phyloP scores from a whole-genome alignment of 768 basidiomycete genomes.

The Chalciporus chontae region DNA sequence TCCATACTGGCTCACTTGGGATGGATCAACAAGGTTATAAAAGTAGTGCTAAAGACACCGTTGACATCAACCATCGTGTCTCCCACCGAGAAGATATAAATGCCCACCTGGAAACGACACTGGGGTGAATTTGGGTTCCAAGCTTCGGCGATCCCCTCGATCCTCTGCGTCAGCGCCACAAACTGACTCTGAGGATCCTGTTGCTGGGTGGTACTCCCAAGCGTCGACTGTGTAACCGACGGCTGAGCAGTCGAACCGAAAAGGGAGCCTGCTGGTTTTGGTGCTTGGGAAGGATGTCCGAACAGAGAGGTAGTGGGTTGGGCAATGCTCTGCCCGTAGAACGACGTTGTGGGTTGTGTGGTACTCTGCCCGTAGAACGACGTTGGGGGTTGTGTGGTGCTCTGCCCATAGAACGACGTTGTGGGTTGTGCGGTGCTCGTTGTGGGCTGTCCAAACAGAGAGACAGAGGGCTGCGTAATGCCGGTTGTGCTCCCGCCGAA shows the following conservation, averaged over 20 bases:
- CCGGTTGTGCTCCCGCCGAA: neutral
- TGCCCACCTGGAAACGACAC: conserved; percentile 74
- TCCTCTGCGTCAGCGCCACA: conserved; percentile 47
- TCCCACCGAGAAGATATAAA: neutral
- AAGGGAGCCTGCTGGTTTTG: conserved; percentile 24
- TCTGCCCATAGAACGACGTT: conserved; percentile 25
- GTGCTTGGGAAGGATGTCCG: conserved; percentile 19
- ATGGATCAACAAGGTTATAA: conserved; percentile 79
- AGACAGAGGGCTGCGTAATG: conserved; percentile 12
- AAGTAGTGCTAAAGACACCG: conserved; percentile 59
- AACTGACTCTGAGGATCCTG: conserved; percentile 63
- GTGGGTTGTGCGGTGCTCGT: neutral
- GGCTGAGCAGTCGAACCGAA: conserved; percentile 31
- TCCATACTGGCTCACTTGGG: conserved; percentile 59
- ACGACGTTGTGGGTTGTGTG: conserved; percentile 5
- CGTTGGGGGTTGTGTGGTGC: conserved; percentile 6
- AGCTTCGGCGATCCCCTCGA: conserved; percentile 61
- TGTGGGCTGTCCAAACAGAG: conserved; percentile 8
- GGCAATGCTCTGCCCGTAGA: neutral
- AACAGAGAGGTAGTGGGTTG: conserved; percentile 4
- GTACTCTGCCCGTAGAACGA: conserved; percentile 24
- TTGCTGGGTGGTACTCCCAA: conserved; percentile 41
- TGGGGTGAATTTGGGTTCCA: conserved; percentile 69
- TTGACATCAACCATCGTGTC: neutral
- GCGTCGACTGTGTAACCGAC: conserved; percentile 29